Base-by-base conservation (phyloP, 2,329 filamentous ascomycete genomes). In the Lachnellula willkommii region DNA sequence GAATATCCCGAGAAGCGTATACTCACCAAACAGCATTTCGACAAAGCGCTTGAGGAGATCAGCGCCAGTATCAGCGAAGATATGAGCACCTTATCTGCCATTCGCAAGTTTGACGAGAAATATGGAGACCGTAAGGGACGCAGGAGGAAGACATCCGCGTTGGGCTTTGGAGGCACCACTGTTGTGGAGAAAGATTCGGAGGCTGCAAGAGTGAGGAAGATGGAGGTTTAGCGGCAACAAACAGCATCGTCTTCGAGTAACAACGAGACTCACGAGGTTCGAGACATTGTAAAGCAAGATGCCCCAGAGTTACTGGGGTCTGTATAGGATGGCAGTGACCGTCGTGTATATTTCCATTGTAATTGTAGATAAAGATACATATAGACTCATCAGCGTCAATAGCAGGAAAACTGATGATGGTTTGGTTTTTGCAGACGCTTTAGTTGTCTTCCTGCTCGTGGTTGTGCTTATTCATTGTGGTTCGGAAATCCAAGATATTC, bases 21-120 rank as follows among this genome's bases (percentile, higher is more conserved):
- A 0, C 77, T 99, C 32, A 77, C 75, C 3, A 72, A 74, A 22
- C 71, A 77, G 2, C 94, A 99, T 73, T 97, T 99, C 68, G 88
- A 92, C 15, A 87, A 84, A 63, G 94, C 90, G 2, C 78, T 96
- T 66, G 81, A 84, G 65, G 92, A 97, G 72, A 96, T 99, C 63
- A 89, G 87, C 54, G 91, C 94, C 0, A 95, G 89, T 66, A 92
- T 96, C 63, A 92, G 84, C 65, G 93, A 96, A 71, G 92, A 99
- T 67, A 97, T 96, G 93, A 79, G 83, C 49, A 90, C 84, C 35
- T 76, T 99, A 60, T 83, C 84, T 62, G 89, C 89, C 12, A 96
- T 99, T 66, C 82, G 90, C 65, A 95, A 95, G 73, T 99, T 97
- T 68, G 94, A 99, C 69, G 90, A 96, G 73, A 88, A 93, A 70